Base-by-base conservation (phyloP, 23 red algal genomes). In the Gracilaria domingensis region DNA sequence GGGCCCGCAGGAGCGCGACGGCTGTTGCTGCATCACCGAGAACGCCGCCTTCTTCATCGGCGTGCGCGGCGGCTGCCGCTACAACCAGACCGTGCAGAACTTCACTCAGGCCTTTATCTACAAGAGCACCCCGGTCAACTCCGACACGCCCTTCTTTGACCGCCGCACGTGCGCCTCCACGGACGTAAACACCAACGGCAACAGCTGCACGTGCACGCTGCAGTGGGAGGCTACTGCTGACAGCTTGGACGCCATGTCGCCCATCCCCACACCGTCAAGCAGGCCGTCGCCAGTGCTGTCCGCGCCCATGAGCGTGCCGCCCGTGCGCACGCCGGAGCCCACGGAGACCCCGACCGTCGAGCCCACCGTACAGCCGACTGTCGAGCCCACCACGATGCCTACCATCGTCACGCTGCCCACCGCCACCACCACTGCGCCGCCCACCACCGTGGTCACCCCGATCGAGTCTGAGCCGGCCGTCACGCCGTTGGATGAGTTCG, bases 11-110 rank as follows among this genome's bases (percentile, higher is more conserved):
- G 58, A 82, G 24, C 50, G 79, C 2, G 36, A 82, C n/a, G 58
- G 58, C 45, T 82, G 79, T 60, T 82, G 79, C n/a, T 82, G 79
- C 49, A 35, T 82, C 79, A 53, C 64, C 12, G 53, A 45, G 4
- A 33, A 82, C 53, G 18, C 20, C 21, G 25, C 21, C 38, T 65
- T 82, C 54, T 59, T 32, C 58, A 23, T 82, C 33, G 79, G 79
- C 26, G 21, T 82, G 56, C 54, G 54, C 0, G 79, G 79, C 7
- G 79, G 79, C 8, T 82, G 79, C 37, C 79, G 79, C 7, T 82
- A 82, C 58, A 59, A 45, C 53, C 79, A 82, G 55, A n/a, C 23
- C 30, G 6, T 82, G 0, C 79, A 36, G 2, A 56, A 60, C 35
- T 82, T 62, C 79, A 82, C 49, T 0, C 44, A 82, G 12, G 26